A percentile compares a stretch with the other conserved stretches of the same genome.
Evolutionary conservation across 352 stramenopile species (phyloP).

Genomic region (Pythium folliculosum): DNA sequence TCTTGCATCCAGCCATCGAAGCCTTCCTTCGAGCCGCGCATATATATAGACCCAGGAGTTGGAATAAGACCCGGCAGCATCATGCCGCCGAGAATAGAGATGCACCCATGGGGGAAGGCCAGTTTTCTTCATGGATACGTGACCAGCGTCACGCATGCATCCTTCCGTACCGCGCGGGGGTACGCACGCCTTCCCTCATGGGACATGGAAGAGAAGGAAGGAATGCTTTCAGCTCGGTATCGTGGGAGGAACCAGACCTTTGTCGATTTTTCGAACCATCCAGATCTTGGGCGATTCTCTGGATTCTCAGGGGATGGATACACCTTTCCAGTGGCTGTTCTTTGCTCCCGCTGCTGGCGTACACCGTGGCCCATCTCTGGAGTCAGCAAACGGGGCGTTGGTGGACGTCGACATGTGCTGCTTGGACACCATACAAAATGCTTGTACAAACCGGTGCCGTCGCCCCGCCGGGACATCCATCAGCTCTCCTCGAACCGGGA

Average conservation of each 20-base stretch:
- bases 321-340: slow-evolving; percentile 11
- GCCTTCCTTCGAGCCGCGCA: neutral
- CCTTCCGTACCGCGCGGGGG: neutral
- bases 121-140: slow-evolving; percentile 1
- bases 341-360: slow-evolving; percentile 6
- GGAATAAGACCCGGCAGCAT: neutral
- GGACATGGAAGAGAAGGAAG: slow-evolving; percentile 15
- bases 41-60: slow-evolving; percentile 6
- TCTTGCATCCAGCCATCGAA: neutral
- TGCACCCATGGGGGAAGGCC: neutral
- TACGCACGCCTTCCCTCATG: slow-evolving; percentile 15
- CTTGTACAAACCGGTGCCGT: neutral
- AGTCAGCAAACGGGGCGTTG: slow-evolving; percentile 21
- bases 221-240: neutral
- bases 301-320: slow-evolving; percentile 19
- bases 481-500: slow-evolving; percentile 4
- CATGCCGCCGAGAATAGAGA: neutral
- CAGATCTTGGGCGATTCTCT: slow-evolving; percentile 11
- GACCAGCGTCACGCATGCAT: neutral
- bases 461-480: neutral
- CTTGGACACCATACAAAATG: slow-evolving; percentile 14
- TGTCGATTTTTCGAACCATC: slow-evolving; percentile 19
- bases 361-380: slow-evolving; percentile 21
- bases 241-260: slow-evolving; percentile 16
- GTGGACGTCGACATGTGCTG: slow-evolving; percentile 12